Percentiles rank a stretch among this genome's conserved stretches.
Conservation (phyloP, 2,329 filamentous ascomycete species). For the Dryadomyces sulphureus region DNA sequence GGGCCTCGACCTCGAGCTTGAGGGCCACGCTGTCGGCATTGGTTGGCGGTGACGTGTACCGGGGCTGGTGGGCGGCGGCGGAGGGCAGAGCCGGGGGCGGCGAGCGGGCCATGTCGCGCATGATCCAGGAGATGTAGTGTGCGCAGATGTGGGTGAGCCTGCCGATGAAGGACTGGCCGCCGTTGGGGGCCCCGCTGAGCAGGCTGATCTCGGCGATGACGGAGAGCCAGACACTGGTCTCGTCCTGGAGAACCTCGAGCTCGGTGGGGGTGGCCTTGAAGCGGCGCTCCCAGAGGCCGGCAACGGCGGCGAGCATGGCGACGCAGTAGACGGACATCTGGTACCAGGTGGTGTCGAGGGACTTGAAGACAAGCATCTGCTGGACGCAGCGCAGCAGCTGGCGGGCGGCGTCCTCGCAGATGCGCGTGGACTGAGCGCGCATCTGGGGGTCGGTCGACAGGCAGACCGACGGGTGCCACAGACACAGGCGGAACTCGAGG, state of each 20-base stretch:
- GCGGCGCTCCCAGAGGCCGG: conserved; percentile 52
- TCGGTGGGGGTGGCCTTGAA: conserved; percentile 43
- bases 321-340: conserved; percentile 57
- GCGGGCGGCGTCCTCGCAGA: conserved; percentile 51
- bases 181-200: conserved; percentile 13
- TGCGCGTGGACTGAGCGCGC: conserved; percentile 45
- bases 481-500: conserved; percentile 42
- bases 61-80: background rate
- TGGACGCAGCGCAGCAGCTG: conserved; percentile 47
- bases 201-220: conserved; percentile 51
- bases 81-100: background rate
- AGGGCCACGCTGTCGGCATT: conserved; percentile 26
- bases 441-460: conserved; percentile 37
- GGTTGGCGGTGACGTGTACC: conserved; percentile 26
- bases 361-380: conserved; percentile 47
- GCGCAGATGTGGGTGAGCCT: conserved; percentile 34
- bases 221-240: conserved; percentile 56
- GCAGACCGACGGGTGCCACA: conserved; percentile 47
- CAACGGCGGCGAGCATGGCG: conserved; percentile 58
- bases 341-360: conserved; percentile 67
- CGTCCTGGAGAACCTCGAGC: conserved; percentile 42
- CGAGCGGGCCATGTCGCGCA: conserved; percentile 26
- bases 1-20: conserved; percentile 9
- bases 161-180: conserved; percentile 24
- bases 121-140: conserved; percentile 36